Evolutionary conservation across 1,284 basidiomycete genomes (phyloP).

Genomic region (Cryptococcus sp.): DNA sequence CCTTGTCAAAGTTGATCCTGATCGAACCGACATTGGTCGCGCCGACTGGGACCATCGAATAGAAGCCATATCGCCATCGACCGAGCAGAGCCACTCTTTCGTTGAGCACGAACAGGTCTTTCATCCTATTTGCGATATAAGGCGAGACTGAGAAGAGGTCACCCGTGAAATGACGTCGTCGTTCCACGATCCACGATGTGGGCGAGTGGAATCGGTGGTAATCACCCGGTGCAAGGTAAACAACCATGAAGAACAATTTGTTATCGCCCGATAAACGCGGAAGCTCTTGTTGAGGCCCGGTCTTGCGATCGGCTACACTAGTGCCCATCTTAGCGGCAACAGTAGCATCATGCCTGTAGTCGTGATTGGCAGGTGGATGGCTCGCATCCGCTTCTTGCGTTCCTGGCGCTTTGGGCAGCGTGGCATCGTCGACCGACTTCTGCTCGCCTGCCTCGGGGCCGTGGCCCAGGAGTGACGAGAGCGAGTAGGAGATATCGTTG

Average conservation of each 20-base stretch:
- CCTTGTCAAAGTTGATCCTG: conserved; percentile 93
- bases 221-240: conserved; percentile 97
- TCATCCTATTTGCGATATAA: conserved; percentile 87
- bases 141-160: conserved; percentile 97
- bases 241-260: conserved; percentile 86
- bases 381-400: conserved; percentile 44
- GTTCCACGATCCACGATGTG: conserved; percentile 95
- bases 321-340: conserved; percentile 51
- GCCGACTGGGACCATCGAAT: conserved; percentile 95
- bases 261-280: conserved; percentile 61
- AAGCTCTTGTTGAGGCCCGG: conserved; percentile 54
- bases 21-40: conserved; percentile 98
- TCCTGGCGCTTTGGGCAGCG: conserved; percentile 14
- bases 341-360: conserved; percentile 64
- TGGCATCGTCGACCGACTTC: conserved; percentile 18
- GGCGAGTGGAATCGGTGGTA: conserved; percentile 98
- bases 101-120: conserved; percentile 94
- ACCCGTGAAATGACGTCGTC: conserved; percentile 91
- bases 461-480: conserved; percentile 70
- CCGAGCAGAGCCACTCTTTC: conserved; percentile 96
- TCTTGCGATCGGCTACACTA: conserved; percentile 59
- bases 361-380: conserved; percentile 40
- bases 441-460: conserved; percentile 9
- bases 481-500: conserved; percentile 94
- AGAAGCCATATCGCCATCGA: conserved; percentile 93